These are phyloP conservation scores for Fusarium falciforme DNA, from an alignment of 2,329 filamentous ascomycete genomes.

Conservation along the genomic window DNA sequence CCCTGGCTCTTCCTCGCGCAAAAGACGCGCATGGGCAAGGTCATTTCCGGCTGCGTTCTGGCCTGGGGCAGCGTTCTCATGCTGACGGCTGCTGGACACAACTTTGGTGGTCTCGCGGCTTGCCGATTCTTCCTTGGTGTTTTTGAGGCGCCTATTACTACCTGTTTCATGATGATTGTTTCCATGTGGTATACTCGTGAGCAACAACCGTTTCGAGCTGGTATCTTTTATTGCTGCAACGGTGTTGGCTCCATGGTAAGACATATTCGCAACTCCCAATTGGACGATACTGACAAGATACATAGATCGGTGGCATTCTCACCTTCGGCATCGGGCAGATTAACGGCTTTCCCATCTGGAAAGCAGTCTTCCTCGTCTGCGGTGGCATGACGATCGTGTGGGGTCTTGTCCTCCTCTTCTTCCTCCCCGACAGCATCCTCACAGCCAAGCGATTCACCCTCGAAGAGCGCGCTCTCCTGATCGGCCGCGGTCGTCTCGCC, in stretches of 20 bases:
- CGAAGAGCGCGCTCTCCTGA: slow-evolving; percentile 57
- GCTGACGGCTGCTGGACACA: slow-evolving; percentile 54
- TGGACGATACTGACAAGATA: neutral
- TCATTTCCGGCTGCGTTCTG: slow-evolving; percentile 48
- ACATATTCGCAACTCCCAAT: accelerated
- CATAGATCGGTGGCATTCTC: slow-evolving; percentile 53
- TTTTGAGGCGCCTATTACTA: slow-evolving; percentile 61
- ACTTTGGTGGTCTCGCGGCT: slow-evolving; percentile 56
- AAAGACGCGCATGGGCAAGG: slow-evolving; percentile 50
- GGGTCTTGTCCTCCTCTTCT: slow-evolving; percentile 55
- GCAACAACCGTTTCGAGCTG: slow-evolving; percentile 59
- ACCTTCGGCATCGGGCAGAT: slow-evolving; percentile 66
- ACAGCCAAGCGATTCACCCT: slow-evolving; percentile 42
- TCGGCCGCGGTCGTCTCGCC: slow-evolving; percentile 69
- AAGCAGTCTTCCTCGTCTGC: slow-evolving; percentile 64
- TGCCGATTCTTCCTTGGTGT: slow-evolving; percentile 59
- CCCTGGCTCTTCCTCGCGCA: slow-evolving; percentile 51
- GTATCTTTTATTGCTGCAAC: slow-evolving; percentile 52
- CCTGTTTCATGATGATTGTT: slow-evolving; percentile 63
- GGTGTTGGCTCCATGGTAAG: slow-evolving; percentile 53
- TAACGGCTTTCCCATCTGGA: slow-evolving; percentile 56
- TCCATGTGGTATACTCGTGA: slow-evolving; percentile 60
- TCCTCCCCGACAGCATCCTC: slow-evolving; percentile 61
- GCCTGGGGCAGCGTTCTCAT: slow-evolving; percentile 54
- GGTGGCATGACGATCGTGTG: slow-evolving; percentile 61